Evolutionary conservation across 257 asterid species (phyloP), one percentile per base, ranked within the genome.

Genomic region (Rehmannia glutinosa): DNA sequence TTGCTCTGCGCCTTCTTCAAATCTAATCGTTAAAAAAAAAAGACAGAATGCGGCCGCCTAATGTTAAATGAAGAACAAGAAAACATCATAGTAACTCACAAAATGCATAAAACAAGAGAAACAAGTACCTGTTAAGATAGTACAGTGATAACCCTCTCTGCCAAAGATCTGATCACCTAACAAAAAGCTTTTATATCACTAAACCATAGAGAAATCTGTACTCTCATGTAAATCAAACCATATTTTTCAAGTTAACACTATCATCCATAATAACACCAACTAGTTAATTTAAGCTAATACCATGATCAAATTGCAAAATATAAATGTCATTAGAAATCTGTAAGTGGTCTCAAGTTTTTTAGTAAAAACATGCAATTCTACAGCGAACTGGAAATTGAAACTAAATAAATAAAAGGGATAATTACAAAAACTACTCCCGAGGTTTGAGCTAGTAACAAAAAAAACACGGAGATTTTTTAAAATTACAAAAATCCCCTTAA

Each of bases 91-190:
- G 38, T 8, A 30, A 50, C 38, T 51, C 23, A 62, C 42, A 32
- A 17, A 12, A 50, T 17, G 42, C n/a, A 21, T 19, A 23, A 53
- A 20, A 41, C 2, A 20, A n/a, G 42, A 50, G 45, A 65, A 62
- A 8, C 17, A 47, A 66, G 70, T 85, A 92, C 98, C 96, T 87
- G 72, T 78, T 83, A 30, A 92, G 90, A 76, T 92, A 92, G 87
- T 87, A 92, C 9, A 92, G 75, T 5, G 97, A 77, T 62, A 92
- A 79, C 4, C 98, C 98, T 79, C 97, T 90, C 80, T 92, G 98
- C 98, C 97, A 92, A 67, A 87, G 92, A 86, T 87, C 98, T 92
- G 96, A 75, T 84, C 15, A 77, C 77, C 85, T 68, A 86, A 74
- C 66, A 74, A 73, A 39, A 13, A 59, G 32, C 38, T 30, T 43